Conservation (phyloP, 192 early-diverging fungal species). For the Dissophora globulifera region DNA sequence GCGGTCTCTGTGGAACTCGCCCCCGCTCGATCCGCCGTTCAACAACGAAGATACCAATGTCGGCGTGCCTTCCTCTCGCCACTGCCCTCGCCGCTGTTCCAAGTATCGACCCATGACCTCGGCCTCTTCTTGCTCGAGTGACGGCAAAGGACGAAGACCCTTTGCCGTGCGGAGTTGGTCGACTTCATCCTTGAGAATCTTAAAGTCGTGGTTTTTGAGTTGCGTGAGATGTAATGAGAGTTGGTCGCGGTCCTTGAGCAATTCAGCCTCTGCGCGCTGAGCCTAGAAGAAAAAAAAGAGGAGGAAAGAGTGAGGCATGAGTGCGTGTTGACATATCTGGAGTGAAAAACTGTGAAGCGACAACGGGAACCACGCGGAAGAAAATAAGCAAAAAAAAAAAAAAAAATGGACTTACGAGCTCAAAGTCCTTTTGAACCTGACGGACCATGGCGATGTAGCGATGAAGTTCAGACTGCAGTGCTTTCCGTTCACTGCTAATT, state of each 20-base stretch:
- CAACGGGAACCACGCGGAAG: no score
- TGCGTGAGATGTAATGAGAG: slow-evolving; percentile 34
- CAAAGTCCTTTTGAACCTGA: slow-evolving; percentile 44
- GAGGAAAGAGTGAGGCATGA: no score
- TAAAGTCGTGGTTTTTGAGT: slow-evolving; percentile 34
- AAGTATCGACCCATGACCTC: slow-evolving; percentile 42
- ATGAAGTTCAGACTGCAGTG: slow-evolving; percentile 28
- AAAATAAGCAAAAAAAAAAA: no score
- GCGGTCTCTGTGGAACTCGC: no score
- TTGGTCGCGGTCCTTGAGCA: slow-evolving; percentile 42
- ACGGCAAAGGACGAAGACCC: slow-evolving; percentile 27
- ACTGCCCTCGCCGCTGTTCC: slow-evolving; percentile 39
- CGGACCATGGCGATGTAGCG: slow-evolving; percentile 42
- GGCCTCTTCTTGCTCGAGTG: slow-evolving; percentile 42
- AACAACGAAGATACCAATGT: no score
- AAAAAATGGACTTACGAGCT: slow-evolving; percentile 23
- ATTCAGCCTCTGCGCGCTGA: slow-evolving; percentile 23
- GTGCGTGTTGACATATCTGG: no score
- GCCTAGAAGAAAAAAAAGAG: slow-evolving; percentile 11
- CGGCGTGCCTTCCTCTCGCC: slow-evolving; percentile 23
- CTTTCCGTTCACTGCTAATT: slow-evolving; percentile 31
- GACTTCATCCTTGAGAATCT: slow-evolving; percentile 40
- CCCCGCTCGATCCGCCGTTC: no score
- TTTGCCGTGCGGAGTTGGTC: slow-evolving; percentile 27
- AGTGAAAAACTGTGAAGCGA: no score